phyloP scores from a whole-genome alignment of 345 rosid genomes.

The Rhizophora apiculata region DNA sequence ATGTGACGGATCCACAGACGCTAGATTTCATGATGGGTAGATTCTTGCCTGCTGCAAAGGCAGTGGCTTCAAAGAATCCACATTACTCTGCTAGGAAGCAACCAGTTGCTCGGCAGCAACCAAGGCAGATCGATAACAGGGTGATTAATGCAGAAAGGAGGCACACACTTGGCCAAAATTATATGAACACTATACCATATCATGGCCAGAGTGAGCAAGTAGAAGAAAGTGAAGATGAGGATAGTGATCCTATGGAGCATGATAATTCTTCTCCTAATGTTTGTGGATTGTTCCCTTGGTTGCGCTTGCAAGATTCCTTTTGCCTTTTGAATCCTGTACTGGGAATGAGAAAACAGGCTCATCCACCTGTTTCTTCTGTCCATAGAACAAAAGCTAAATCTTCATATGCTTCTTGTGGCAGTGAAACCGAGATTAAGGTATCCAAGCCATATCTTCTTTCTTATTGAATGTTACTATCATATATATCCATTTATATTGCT shows the following conservation, averaged over 20 bases:
- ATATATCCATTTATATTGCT: neutral
- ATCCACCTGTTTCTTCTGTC: constrained; percentile 35
- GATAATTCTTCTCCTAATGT: constrained; percentile 40
- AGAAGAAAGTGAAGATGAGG: constrained; percentile 55
- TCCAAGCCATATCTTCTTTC: neutral
- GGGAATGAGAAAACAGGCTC: constrained; percentile 45
- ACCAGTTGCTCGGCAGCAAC: constrained; percentile 34
- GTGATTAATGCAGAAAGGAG: constrained; percentile 26
- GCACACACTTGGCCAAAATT: constrained; percentile 16
- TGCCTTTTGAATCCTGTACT: constrained; percentile 59
- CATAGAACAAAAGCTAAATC: constrained; percentile 39
- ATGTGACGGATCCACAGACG: constrained; percentile 50
- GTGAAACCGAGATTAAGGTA: constrained; percentile 48
- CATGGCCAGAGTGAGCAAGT: constrained; percentile 17
- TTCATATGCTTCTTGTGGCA: constrained; percentile 28
- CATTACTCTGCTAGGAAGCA: constrained; percentile 46
- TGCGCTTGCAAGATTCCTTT: constrained; percentile 59
- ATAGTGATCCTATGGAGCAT: constrained; percentile 28
- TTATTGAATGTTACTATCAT: neutral
- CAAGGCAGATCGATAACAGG: constrained; percentile 29
- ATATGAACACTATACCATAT: constrained; percentile 29
- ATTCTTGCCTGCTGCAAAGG: constrained; percentile 92
- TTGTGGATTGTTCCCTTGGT: constrained; percentile 77
- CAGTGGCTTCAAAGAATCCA: constrained; percentile 72
- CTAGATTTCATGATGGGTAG: constrained; percentile 85